Base-by-base conservation (phyloP, 192 early-diverging fungal genomes). In the Entomortierella lignicola region DNA sequence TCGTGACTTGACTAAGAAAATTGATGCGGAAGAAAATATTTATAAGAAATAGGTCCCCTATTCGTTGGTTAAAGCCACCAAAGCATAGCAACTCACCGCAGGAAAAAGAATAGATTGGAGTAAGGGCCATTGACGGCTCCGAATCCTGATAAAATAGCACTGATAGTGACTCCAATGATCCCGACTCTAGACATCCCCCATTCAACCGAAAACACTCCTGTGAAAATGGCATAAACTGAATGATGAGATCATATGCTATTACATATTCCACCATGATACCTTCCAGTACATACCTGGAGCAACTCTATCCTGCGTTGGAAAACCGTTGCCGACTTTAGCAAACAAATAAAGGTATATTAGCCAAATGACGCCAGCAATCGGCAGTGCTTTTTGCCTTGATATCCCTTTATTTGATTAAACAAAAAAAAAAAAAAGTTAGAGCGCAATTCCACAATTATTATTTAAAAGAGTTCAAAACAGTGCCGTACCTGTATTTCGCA, bases 81-180 rank as follows among this genome's bases (percentile, higher is more conserved):
- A 8, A 11, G 17, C 21, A 11, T 59, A 74, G 39, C 63, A 80
- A 27, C 81, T 34, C 82, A 90, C 88, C 91, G 89, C 27, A 94
- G 74, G 84, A 96, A 97, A 55, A 93, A 89, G 66, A 87, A 91
- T 48, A 97, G 85, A 31, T 93, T 93, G 20, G 89, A 91, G 80
- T 95, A 97, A 0, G 97, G 97, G 31, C 91, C 91, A 72, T 95
- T 94, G 26, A 99, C 95, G 5, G 95, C 96, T 66, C 95, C 96
- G 81, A 97, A 97, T 21, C 96, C 97, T 1, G 97, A 97, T 11
- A 99, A 83, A 10, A 94, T 83, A 1, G 97, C 95, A 91, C 96
- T 99, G 53, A 97, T 82, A 0, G 94, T 94, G 30, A 99, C 96
- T 54, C 97, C 97, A 20, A 99, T 85, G 20, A 96, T 88, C 17